Conservation (phyloP, 768 basidiomycete genomes). For the Xanthoconium stramineum region DNA sequence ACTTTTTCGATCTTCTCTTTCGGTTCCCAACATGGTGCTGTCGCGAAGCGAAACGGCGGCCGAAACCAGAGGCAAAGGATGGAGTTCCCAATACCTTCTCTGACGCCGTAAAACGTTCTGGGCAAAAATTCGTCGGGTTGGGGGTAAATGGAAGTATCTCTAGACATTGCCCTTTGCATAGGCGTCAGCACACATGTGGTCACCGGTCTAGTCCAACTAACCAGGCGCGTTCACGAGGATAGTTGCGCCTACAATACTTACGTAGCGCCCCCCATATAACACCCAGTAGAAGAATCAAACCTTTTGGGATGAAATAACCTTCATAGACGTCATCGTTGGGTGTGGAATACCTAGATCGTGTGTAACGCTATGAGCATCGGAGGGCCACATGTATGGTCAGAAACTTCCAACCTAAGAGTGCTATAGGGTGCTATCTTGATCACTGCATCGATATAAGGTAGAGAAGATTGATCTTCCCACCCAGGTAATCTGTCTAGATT, state of each 20-base stretch:
- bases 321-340: conserved; percentile 25
- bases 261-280: neutral
- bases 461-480: conserved; percentile 13
- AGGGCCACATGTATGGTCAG: no score
- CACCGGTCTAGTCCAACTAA: neutral
- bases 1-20: conserved; percentile 4
- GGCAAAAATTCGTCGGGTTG: conserved; percentile 34
- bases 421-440: conserved; percentile 12
- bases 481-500: conserved; percentile 9
- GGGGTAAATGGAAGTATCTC: conserved; percentile 33
- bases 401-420: conserved; percentile 6
- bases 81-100: neutral
- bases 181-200: neutral
- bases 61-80: conserved; percentile 29
- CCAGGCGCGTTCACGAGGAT: conserved; percentile 4
- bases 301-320: conserved; percentile 45
- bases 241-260: neutral
- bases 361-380: neutral
- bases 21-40: neutral
- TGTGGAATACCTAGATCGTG: conserved; percentile 28
- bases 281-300: neutral
- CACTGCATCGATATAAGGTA: conserved; percentile 10
- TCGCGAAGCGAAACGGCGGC: conserved; percentile 32
- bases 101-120: conserved; percentile 25
- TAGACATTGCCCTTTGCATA: conserved; percentile 28